Evolutionary conservation across 108 stramenopile species (phyloP), one percentile per base, ranked within the genome.

Genomic region (Cylindrotheca closterium): DNA sequence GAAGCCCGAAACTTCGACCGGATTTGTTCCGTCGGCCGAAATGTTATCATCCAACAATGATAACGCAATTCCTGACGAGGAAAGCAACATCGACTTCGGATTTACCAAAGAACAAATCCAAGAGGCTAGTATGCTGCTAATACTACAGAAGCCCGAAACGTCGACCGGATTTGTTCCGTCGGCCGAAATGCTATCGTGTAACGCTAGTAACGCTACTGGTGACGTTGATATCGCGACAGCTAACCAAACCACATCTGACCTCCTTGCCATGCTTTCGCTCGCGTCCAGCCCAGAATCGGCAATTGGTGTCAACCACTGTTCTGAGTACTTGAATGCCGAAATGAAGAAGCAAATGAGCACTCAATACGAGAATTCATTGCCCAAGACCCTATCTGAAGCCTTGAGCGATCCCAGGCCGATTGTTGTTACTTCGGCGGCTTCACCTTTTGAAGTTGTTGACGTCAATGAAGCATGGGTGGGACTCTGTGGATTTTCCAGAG

Each of bases 391-490:
- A 4, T 30, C 51, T 25, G 66, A 68, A 45, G 66, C 60, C 31
- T 5, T 68, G 55, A 51, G 63, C 22, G 85, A 86, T 28, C 30
- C 51, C 19, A 65, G 81, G 10, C 77, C 86, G 10, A 73, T 84
- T 15, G 82, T 85, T 12, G 52, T 88, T 42, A 88, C 87, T 7
- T 61, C 75, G 25, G 47, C 56, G 23, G 60, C 63, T 8, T 33
- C 27, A 30, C 87, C 87, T 10, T 85, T 74, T 54, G 45, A 49
- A 7, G 74, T 88, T 46, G 80, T 79, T 29, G 60, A 70, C 31
- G 87, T 88, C 1, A 88, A 88, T 60, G 60, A 67, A 34, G 79
- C 84, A 5, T 88, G 87, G 87, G 79, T 65, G 47, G 42, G 58
- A 17, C 74, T 88, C 26, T 88, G 84, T 67, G 84, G 82, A 4